These are phyloP conservation scores for Plasmodium chabaudi DNA, from an alignment of 169 alveolate species.

Conservation along the genomic window DNA sequence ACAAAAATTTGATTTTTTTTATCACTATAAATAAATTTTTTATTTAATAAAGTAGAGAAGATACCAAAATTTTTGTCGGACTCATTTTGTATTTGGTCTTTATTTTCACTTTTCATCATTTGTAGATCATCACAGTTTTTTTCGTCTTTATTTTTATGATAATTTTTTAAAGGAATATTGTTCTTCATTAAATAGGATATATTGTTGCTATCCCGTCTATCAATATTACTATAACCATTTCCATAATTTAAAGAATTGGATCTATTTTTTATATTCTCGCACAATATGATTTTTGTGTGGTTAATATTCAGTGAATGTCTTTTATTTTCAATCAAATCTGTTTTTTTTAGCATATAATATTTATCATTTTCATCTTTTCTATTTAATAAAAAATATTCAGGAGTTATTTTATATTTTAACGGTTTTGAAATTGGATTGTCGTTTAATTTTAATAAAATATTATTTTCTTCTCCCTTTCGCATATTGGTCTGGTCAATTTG, in stretches of 20 bases:
- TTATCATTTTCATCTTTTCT: constrained; percentile 20
- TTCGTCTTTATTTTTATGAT: constrained; percentile 12
- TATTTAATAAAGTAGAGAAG: constrained; percentile 9
- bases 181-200: not conserved
- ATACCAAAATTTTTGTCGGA: not conserved
- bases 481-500: not conserved
- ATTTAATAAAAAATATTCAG: constrained; percentile 29
- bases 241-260: not conserved
- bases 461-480: constrained; percentile 3
- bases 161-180: not conserved
- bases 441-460: constrained; percentile 8
- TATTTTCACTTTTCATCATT: constrained; percentile 4
- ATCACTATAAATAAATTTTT: constrained; percentile 3
- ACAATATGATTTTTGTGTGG: constrained; percentile 2
- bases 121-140: not conserved
- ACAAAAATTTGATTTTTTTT: constrained; percentile 1
- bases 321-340: not conserved
- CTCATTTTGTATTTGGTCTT: not conserved
- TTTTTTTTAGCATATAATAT: constrained; percentile 16
- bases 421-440: constrained; percentile 7
- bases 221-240: not conserved
- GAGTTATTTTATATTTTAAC: constrained; percentile 15
- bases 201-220: not conserved
- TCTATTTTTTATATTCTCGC: constrained; percentile 2
- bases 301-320: not conserved